Percentiles rank a stretch among this genome's conserved stretches.
phyloP scores from a whole-genome alignment of 116 monocot species.

The Dioscorea cayenensis region DNA sequence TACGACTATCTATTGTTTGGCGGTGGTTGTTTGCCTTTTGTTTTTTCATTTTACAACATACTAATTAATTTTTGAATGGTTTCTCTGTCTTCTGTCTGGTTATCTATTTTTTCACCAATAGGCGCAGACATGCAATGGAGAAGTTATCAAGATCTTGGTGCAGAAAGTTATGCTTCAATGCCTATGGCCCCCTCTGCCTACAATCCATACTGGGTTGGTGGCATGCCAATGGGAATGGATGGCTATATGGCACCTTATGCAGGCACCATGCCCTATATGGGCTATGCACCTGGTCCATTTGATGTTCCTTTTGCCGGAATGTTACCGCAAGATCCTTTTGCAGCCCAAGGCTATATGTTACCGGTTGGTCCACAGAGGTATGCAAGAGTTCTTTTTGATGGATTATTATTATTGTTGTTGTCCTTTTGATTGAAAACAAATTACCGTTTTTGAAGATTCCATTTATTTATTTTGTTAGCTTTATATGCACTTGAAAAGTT shows the following conservation, averaged over 20 bases:
- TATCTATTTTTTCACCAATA: slow-evolving; percentile 5
- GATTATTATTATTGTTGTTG: neutral
- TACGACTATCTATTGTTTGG: too few species aligned
- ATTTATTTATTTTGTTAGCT: too few species aligned
- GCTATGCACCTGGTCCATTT: slow-evolving; percentile 67
- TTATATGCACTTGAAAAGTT: too few species aligned
- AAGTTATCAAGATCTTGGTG: slow-evolving; percentile 53
- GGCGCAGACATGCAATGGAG: slow-evolving; percentile 71
- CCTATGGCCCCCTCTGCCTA: slow-evolving; percentile 49
- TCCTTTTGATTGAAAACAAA: too few species aligned
- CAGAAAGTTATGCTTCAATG: slow-evolving; percentile 63
- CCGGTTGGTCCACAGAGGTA: slow-evolving; percentile 69
- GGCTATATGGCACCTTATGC: slow-evolving; percentile 54
- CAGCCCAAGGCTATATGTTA: slow-evolving; percentile 67
- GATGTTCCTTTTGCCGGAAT: slow-evolving; percentile 70
- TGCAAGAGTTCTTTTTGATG: neutral
- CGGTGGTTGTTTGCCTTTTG: too few species aligned
- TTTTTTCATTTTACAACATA: neutral
- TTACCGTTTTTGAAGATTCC: too few species aligned
- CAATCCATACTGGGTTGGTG: slow-evolving; percentile 49
- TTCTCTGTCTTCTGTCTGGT: neutral
- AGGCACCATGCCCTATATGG: slow-evolving; percentile 66
- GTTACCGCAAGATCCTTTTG: slow-evolving; percentile 78
- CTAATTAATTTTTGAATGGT: neutral
- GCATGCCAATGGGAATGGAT: slow-evolving; percentile 76